These are phyloP conservation scores for Ophiostoma fasciatum DNA, from an alignment of 2,329 filamentous ascomycete genomes.

Conservation along the genomic window DNA sequence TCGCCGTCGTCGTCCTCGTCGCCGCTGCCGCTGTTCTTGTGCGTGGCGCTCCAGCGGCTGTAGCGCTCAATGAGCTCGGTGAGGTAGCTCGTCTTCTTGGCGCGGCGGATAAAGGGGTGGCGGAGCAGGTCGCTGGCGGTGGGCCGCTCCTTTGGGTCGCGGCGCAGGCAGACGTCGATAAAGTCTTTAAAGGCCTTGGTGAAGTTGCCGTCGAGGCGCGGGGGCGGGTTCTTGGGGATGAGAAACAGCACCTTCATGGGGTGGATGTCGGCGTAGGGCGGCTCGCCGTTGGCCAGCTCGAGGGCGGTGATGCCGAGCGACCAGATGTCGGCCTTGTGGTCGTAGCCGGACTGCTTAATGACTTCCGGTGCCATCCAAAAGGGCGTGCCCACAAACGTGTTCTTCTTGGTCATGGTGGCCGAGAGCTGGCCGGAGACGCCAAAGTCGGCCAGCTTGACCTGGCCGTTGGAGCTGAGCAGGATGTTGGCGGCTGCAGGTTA, in stretches of 20 bases:
- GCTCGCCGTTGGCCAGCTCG: constrained; percentile 81
- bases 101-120: constrained; percentile 78
- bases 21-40: constrained; percentile 37
- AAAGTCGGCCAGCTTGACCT: constrained; percentile 95
- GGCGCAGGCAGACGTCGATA: constrained; percentile 66
- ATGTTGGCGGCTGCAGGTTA: constrained; percentile 94
- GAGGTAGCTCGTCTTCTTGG: constrained; percentile 91
- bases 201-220: constrained; percentile 66
- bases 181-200: constrained; percentile 76
- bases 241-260: constrained; percentile 97
- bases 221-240: constrained; percentile 87
- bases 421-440: constrained; percentile 92
- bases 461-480: constrained; percentile 73
- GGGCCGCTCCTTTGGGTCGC: constrained; percentile 79
- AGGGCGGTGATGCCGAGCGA: constrained; percentile 89
- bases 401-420: constrained; percentile 98
- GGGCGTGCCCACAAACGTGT: constrained; percentile 93
- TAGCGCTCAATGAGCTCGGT: constrained; percentile 91
- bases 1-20: constrained; percentile 53
- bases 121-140: constrained; percentile 75
- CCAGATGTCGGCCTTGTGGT: constrained; percentile 97
- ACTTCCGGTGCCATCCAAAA: constrained; percentile 99
- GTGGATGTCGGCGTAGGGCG: constrained; percentile 90
- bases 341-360: constrained; percentile 95
- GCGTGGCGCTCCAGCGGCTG: constrained; percentile 70